Evolutionary conservation across 106 monocot genomes (phyloP).

Genomic region (Triglochin maritima): DNA sequence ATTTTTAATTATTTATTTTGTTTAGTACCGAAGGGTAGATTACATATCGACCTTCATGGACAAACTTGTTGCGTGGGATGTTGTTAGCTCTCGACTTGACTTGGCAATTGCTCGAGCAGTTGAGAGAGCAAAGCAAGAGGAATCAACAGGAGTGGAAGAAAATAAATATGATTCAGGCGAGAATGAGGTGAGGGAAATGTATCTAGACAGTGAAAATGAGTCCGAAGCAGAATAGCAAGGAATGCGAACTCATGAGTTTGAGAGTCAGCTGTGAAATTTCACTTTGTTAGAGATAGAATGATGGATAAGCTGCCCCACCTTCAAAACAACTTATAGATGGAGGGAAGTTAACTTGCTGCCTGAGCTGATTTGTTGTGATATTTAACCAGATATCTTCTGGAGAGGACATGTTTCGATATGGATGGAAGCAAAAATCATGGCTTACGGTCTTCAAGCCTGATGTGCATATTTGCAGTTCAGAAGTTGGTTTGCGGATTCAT

Average conservation of each 20-base stretch:
- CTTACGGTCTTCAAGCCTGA: not conserved
- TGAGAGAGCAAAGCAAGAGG: constrained; percentile 30
- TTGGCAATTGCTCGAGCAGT: constrained; percentile 27
- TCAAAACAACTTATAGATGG: no score
- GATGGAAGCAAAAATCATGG: not conserved
- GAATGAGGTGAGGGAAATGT: constrained; percentile 34
- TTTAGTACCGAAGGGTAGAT: constrained; percentile 47
- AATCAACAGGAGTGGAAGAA: constrained; percentile 6
- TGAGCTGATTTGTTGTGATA: no score
- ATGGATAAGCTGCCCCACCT: not conserved
- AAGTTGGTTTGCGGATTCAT: not conserved
- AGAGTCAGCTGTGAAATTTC: not conserved
- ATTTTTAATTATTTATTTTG: not conserved
- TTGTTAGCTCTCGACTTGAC: constrained; percentile 42
- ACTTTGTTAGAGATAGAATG: not conserved
- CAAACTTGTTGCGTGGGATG: constrained; percentile 78
- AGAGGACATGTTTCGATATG: no score
- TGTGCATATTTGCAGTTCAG: not conserved
- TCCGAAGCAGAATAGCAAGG: constrained; percentile 23
- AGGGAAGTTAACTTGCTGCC: no score
- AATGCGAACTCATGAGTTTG: not conserved
- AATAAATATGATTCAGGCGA: constrained; percentile 2
- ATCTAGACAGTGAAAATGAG: constrained; percentile 35
- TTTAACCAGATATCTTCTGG: no score
- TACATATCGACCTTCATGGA: constrained; percentile 50